These are phyloP conservation scores for Coprinopsis marcescibilis DNA, from an alignment of 768 basidiomycete species.

Conservation along the genomic window DNA sequence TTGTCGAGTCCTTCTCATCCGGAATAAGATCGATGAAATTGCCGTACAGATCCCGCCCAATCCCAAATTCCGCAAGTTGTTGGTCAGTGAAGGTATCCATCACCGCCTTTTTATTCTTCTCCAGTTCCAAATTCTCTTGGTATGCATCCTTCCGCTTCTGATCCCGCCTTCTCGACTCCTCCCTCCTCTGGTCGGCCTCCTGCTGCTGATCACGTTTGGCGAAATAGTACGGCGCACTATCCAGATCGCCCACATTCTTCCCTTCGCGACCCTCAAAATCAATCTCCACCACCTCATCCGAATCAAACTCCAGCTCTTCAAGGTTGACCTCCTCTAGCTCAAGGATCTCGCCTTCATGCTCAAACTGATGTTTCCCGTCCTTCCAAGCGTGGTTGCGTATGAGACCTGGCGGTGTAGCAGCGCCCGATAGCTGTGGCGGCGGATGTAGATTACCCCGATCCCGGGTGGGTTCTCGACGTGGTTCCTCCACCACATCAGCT, in stretches of 20 bases:
- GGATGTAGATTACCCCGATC: neutral
- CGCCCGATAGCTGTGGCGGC: neutral
- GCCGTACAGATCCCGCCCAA: neutral
- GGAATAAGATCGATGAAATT: neutral
- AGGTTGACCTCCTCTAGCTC: conserved; percentile 1
- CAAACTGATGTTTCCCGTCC: conserved; percentile 16
- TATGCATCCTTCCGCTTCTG: neutral
- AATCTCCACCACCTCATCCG: conserved; percentile 10
- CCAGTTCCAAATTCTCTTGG: neutral
- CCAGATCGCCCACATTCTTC: neutral
- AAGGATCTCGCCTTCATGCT: conserved; percentile 12
- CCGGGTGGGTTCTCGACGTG: neutral
- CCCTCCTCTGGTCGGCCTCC: neutral
- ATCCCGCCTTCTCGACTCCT: neutral
- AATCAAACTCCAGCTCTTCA: conserved; percentile 16
- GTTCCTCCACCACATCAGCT: neutral
- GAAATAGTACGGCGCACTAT: neutral
- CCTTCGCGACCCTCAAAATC: conserved; percentile 3
- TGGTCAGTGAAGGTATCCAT: neutral
- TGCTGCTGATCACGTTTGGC: neutral
- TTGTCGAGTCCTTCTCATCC: neutral
- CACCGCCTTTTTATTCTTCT: neutral
- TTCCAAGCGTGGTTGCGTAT: conserved; percentile 19
- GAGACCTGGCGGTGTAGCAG: neutral
- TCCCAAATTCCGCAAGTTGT: neutral